Conservation (phyloP, 2,329 filamentous ascomycete genomes). For the Pyrenophora seminiperda region DNA sequence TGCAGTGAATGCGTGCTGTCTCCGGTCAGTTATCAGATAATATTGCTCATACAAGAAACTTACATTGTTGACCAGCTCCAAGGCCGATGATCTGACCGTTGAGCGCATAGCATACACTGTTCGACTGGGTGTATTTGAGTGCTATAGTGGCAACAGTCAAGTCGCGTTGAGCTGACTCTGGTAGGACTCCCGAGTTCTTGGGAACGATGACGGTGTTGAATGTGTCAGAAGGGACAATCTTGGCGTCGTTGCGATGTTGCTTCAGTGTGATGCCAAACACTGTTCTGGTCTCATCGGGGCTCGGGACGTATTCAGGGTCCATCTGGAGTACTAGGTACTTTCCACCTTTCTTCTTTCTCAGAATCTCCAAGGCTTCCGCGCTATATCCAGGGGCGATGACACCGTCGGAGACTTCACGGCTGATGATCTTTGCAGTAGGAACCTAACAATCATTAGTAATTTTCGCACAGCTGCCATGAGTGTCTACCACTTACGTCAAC, state of each 20-base stretch:
- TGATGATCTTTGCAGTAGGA: constrained; percentile 95
- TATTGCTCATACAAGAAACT: constrained; percentile 13
- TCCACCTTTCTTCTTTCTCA: constrained; percentile 97
- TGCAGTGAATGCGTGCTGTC: constrained; percentile 88
- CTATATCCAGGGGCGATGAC: constrained; percentile 90
- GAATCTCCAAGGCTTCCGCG: constrained; percentile 82
- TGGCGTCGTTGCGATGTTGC: constrained; percentile 91
- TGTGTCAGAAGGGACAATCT: constrained; percentile 77
- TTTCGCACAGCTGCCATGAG: background rate
- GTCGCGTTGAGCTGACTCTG: constrained; percentile 83
- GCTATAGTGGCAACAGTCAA: constrained; percentile 95
- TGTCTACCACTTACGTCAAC: constrained; percentile 65
- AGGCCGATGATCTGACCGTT: constrained; percentile 94
- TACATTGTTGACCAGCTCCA: constrained; percentile 89
- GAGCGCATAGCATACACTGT: constrained; percentile 96
- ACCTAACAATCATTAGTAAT: constrained; percentile 45
- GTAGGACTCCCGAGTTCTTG: constrained; percentile 73
- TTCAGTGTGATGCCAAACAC: constrained; percentile 88
- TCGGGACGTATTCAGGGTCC: constrained; percentile 83
- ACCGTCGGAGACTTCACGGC: constrained; percentile 95
- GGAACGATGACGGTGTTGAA: constrained; percentile 87
- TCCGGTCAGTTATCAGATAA: constrained; percentile 3
- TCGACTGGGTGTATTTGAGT: constrained; percentile 96
- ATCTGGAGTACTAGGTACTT: constrained; percentile 97
- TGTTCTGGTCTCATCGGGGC: constrained; percentile 75